Evolutionary conservation across 306 rosid species (phyloP).

Genomic region (Arachis stenosperma): DNA sequence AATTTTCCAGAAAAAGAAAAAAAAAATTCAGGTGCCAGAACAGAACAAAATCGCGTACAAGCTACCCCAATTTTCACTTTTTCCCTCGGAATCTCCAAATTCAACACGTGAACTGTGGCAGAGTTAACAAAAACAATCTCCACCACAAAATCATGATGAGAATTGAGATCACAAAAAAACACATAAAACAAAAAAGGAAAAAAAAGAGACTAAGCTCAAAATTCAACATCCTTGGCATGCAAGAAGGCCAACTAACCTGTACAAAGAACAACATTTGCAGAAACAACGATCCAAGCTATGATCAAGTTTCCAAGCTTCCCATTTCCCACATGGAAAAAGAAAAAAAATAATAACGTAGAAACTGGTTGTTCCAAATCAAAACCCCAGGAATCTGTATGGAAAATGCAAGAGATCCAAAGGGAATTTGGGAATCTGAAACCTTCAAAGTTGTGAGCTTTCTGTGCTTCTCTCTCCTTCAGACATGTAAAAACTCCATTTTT

Average conservation of each 20-base stretch:
- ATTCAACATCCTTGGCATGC: constrained; percentile 42
- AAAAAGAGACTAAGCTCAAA: not conserved
- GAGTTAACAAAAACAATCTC: constrained; percentile 33
- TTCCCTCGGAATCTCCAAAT: constrained; percentile 21
- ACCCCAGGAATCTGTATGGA: constrained; percentile 8
- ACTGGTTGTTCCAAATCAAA: constrained; percentile 9
- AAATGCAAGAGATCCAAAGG: constrained; percentile 53
- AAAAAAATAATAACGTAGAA: constrained; percentile 4
- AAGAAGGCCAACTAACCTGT: constrained; percentile 55
- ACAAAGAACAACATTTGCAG: constrained; percentile 34
- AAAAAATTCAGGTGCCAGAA: constrained; percentile 18
- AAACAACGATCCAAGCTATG: constrained; percentile 35
- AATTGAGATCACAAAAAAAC: constrained; percentile 32
- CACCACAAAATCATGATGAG: constrained; percentile 26
- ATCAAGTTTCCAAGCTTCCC: constrained; percentile 47
- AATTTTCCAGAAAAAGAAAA: constrained; percentile 6
- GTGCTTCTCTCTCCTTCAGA: constrained; percentile 24
- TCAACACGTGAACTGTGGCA: constrained; percentile 37
- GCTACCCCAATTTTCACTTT: constrained; percentile 12
- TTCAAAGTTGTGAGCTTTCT: constrained; percentile 28
- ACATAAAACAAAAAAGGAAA: not conserved
- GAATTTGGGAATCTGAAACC: constrained; percentile 39
- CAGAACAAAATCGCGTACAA: constrained; percentile 28
- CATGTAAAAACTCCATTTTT: constrained; percentile 10
- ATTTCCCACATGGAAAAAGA: constrained; percentile 1